Conservation (phyloP, 352 stramenopile species). For the Pythium dissimile region DNA sequence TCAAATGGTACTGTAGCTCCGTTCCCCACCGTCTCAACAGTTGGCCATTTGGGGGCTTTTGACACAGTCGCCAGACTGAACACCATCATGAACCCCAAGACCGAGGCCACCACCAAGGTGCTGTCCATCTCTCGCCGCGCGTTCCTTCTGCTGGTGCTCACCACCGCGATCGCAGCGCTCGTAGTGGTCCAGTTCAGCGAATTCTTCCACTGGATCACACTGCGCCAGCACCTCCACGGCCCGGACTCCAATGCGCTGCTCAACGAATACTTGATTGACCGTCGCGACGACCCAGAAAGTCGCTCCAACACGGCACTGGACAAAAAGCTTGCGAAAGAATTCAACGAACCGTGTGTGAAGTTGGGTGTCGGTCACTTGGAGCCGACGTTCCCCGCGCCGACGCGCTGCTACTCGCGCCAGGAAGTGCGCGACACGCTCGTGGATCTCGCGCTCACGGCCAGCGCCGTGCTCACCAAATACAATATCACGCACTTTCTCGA, state of each 20-base stretch:
- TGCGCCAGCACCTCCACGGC: neutral
- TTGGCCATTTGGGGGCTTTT: no score
- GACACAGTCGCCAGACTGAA: no score
- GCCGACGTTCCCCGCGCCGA: slow-evolving; percentile 1
- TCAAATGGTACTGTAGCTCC: no score
- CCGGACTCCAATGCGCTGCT: neutral
- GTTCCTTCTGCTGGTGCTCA: neutral
- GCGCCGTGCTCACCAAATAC: slow-evolving; percentile 17
- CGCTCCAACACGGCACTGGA: slow-evolving; percentile 6
- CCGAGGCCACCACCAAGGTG: no score
- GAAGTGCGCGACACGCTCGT: slow-evolving; percentile 24
- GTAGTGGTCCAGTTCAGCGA: slow-evolving; percentile 4
- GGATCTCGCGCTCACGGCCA: slow-evolving; percentile 20
- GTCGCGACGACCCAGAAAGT: neutral
- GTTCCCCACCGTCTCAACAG: no score
- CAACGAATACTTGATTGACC: neutral
- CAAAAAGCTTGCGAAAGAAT: neutral
- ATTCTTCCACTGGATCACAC: neutral
- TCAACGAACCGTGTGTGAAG: slow-evolving; percentile 18
- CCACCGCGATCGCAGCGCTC: neutral
- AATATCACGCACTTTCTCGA: slow-evolving; percentile 31
- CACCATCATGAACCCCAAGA: no score
- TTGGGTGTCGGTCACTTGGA: slow-evolving; percentile 19
- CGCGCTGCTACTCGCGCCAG: slow-evolving; percentile 20
- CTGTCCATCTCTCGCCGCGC: neutral